Evolutionary conservation across 1,139 yeast genomes (phyloP), one percentile per base, ranked within the genome.

Genomic region (Yamadazyma diospyri): DNA sequence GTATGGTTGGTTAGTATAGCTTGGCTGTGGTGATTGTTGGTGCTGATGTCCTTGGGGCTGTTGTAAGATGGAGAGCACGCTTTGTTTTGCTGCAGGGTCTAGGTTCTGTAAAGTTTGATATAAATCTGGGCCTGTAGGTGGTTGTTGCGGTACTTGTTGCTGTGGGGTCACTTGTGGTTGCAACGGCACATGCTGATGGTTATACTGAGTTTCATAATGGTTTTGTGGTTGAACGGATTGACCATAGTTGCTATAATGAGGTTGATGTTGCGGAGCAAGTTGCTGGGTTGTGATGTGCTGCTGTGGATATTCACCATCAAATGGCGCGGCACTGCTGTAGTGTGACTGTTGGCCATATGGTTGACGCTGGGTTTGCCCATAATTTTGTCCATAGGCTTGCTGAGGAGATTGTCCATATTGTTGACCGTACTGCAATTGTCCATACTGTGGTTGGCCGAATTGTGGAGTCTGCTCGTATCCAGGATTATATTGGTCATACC

Each of bases 51-150:
- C 14, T 16, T 6, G 26, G 8, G 4, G 14, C 15, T 33, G 58
- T 36, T 57, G 61, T 12, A 65, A 67, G 35, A 72, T 49, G 1
- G 68, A 52, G 23, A 76, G 50, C 47, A 76, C 59, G 43, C 56
- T 70, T 33, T 76, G 78, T 38, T 76, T 61, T 12, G 78, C 66
- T 25, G 61, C 59, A 7, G 79, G 78, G 36, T 76, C 78, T 42
- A 76, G 52, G 30, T 60, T 64, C 48, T 73, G 78, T 33, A 76
- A 51, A 5, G 63, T 54, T 30, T 61, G 64, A 23, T 60, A 34
- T 16, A 53, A 37, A 10, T 23, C 29, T 7, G 20, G 9, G 8
- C 20, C 20, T 7, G 20, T 7, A 9, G 20, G 20, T 16, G 20
- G 41, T 30, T 30, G 42, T 24, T 39, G 42, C 17, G 33, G 38